Percentiles rank a stretch among this genome's conserved stretches.
Conservation (phyloP, 2,329 filamentous ascomycete genomes). For the Camillea tinctor region DNA sequence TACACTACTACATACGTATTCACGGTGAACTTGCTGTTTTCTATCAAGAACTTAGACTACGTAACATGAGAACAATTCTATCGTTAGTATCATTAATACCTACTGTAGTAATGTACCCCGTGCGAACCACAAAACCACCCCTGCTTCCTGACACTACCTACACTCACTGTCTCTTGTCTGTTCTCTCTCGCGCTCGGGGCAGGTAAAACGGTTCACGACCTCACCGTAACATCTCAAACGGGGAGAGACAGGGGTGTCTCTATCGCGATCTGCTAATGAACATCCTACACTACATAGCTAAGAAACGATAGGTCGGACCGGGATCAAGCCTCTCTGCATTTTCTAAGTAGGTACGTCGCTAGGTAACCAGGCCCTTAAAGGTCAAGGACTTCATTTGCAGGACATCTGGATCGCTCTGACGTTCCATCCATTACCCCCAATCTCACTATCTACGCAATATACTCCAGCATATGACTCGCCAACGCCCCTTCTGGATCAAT, state of each 20-base stretch:
- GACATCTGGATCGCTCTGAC: conserved; percentile 1
- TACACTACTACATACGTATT: too few relatives aligned
- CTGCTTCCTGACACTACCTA: background rate
- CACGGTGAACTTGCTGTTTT: background rate
- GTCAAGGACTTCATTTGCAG: background rate
- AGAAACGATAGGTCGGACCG: background rate
- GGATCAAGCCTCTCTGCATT: background rate
- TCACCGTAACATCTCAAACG: background rate
- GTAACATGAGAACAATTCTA: background rate
- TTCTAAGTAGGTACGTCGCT: background rate
- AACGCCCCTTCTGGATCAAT: background rate
- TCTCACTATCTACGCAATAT: background rate
- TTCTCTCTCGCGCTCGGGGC: background rate
- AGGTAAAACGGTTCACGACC: background rate
- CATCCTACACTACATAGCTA: too few relatives aligned
- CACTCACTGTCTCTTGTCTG: background rate
- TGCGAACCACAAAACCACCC: background rate
- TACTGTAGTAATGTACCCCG: background rate
- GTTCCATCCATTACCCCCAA: conserved; percentile 1
- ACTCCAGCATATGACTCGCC: background rate
- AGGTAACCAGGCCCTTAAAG: background rate
- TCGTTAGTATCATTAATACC: background rate
- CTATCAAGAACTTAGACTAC: background rate
- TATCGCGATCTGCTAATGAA: background rate
- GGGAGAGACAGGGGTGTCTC: background rate